Conservation (phyloP, 768 basidiomycete genomes). For the Tricholoma sp. region DNA sequence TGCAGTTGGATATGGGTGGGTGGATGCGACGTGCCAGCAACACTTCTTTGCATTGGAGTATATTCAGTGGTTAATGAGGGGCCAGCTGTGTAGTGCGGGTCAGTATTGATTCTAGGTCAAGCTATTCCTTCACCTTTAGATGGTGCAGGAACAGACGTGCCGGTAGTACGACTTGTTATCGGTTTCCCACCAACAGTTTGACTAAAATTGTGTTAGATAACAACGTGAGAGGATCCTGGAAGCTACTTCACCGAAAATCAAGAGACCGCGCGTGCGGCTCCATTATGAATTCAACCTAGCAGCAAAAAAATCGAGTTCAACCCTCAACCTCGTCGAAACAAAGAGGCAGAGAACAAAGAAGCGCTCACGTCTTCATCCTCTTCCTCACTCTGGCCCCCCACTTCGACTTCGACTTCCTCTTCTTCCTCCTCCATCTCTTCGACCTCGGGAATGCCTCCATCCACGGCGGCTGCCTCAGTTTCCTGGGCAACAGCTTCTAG, state of each 20-base stretch:
- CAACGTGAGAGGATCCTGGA: neutral
- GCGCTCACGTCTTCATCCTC: constrained; percentile 38
- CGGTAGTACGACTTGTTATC: constrained; percentile 25
- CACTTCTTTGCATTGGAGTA: constrained; percentile 63
- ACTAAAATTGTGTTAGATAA: constrained; percentile 18
- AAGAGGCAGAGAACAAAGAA: neutral
- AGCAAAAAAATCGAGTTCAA: constrained; percentile 1
- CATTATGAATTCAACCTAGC: constrained; percentile 92
- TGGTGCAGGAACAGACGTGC: constrained; percentile 25
- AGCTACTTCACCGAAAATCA: constrained; percentile 56
- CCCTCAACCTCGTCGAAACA: neutral
- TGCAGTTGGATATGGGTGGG: constrained; percentile 19
- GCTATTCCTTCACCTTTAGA: constrained; percentile 22
- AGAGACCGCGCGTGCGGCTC: constrained; percentile 68
- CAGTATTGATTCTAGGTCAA: neutral
- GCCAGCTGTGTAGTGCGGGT: constrained; percentile 2
- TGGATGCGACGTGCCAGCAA: constrained; percentile 17
- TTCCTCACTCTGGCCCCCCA: constrained; percentile 40
- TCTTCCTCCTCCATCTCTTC: constrained; percentile 9
- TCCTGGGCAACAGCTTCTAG: constrained; percentile 18
- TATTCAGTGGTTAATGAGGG: constrained; percentile 75
- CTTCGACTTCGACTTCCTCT: constrained; percentile 29
- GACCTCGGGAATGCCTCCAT: constrained; percentile 27
- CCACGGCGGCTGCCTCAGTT: constrained; percentile 16
- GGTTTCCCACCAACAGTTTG: constrained; percentile 30